Percentiles rank a stretch among this genome's conserved stretches.
phyloP scores from a whole-genome alignment of 2,329 filamentous ascomycete species.

The Eutypella sp. region DNA sequence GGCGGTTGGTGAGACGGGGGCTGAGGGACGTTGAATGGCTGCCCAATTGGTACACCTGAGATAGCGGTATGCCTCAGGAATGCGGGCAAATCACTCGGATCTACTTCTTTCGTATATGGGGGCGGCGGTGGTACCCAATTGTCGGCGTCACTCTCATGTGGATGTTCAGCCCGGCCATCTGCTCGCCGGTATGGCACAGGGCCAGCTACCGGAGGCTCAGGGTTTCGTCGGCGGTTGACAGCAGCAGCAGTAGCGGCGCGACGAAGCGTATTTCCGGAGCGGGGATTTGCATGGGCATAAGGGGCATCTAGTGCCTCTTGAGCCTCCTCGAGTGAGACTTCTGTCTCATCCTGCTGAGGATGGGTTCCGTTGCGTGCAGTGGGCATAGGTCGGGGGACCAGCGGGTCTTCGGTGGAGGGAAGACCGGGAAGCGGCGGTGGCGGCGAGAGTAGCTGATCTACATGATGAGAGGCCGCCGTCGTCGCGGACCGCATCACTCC shows the following conservation, averaged over 20 bases:
- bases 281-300: conserved; percentile 67
- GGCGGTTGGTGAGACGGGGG: conserved; percentile 18
- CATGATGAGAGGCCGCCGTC: conserved; percentile 29
- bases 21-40: conserved; percentile 3
- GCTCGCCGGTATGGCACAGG: conserved; percentile 61
- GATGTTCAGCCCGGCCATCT: conserved; percentile 66
- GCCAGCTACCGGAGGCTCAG: conserved; percentile 48
- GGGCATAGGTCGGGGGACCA: conserved; percentile 46
- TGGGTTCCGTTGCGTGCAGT: conserved; percentile 23
- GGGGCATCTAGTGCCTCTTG: conserved; percentile 64
- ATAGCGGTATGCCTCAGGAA: conserved; percentile 49
- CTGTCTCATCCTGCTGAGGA: conserved; percentile 36
- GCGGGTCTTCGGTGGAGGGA: conserved; percentile 44
- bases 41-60: conserved; percentile 24
- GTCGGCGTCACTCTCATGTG: conserved; percentile 82
- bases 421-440: conserved; percentile 25
- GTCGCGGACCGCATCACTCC: conserved; percentile 47
- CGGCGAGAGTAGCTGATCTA: conserved; percentile 24
- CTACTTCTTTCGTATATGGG: conserved; percentile 63
- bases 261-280: conserved; percentile 64
- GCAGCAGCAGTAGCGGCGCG: conserved; percentile 74
- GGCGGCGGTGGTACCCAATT: conserved; percentile 85
- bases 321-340: conserved; percentile 45
- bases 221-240: conserved; percentile 63
- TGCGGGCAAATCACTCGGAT: conserved; percentile 50